Evolutionary conservation across 352 stramenopile genomes (phyloP).

Genomic region (Stephanocyclus meneghinianus): DNA sequence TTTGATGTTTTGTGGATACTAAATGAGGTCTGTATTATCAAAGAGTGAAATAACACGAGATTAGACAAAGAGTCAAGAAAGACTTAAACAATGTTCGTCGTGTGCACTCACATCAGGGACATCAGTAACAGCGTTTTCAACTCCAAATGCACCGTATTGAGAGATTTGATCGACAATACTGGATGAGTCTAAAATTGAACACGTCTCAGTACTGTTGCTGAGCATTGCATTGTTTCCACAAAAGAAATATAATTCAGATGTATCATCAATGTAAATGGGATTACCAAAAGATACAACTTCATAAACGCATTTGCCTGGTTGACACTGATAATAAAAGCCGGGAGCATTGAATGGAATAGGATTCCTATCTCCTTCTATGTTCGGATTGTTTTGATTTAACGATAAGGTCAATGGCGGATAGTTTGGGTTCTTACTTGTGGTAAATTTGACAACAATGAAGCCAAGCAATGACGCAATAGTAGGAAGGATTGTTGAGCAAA

Average conservation of each 20-base stretch:
- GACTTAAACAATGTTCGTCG: background rate
- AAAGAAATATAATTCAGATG: slow-evolving; percentile 62
- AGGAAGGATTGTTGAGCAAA: slow-evolving; percentile 75
- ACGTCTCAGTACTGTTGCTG: slow-evolving; percentile 22
- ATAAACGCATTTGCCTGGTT: slow-evolving; percentile 68
- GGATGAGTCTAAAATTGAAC: slow-evolving; percentile 52
- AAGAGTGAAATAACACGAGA: background rate
- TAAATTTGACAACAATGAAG: slow-evolving; percentile 84
- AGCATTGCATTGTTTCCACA: slow-evolving; percentile 58
- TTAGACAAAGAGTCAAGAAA: background rate
- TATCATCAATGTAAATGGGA: slow-evolving; percentile 25
- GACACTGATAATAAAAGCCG: slow-evolving; percentile 55
- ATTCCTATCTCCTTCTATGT: slow-evolving; percentile 53
- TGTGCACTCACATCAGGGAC: slow-evolving; percentile 33
- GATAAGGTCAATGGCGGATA: slow-evolving; percentile 61
- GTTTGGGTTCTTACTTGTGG: slow-evolving; percentile 66
- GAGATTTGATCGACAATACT: slow-evolving; percentile 43
- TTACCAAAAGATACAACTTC: slow-evolving; percentile 5
- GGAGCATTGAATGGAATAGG: slow-evolving; percentile 68
- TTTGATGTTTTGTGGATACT: slow-evolving; percentile 41
- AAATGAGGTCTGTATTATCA: slow-evolving; percentile 9
- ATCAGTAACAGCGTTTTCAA: slow-evolving; percentile 38
- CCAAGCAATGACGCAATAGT: slow-evolving; percentile 80
- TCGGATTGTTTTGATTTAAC: slow-evolving; percentile 71
- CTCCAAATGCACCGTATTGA: slow-evolving; percentile 46